phyloP scores from a whole-genome alignment of 306 rosid species.

The Vachellia pachyceras region DNA sequence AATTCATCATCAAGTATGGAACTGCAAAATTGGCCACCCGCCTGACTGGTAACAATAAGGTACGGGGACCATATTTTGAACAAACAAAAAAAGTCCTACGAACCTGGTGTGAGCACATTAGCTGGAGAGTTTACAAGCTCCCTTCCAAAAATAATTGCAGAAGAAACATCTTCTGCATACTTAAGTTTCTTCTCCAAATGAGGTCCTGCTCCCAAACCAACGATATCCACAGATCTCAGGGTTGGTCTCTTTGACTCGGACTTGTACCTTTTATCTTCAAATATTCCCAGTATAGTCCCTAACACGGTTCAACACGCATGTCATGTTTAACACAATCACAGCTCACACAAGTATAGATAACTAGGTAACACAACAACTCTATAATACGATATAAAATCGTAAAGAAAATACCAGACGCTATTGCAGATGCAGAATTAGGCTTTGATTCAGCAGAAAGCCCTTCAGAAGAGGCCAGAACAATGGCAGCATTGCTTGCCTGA shows the following conservation, averaged over 20 bases:
- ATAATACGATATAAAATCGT: not conserved
- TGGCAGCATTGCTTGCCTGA: slow-evolving; percentile 72
- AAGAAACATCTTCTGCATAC: slow-evolving; percentile 76
- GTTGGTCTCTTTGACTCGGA: slow-evolving; percentile 80
- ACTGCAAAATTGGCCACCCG: slow-evolving; percentile 20
- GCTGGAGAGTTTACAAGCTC: slow-evolving; percentile 97
- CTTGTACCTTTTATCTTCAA: slow-evolving; percentile 83
- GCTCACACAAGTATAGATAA: not conserved
- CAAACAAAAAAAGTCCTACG: slow-evolving; percentile 31
- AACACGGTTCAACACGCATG: slow-evolving; percentile 39
- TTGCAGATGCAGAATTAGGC: slow-evolving; percentile 73
- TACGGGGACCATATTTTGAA: slow-evolving; percentile 13
- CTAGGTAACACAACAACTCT: slow-evolving; percentile 20
- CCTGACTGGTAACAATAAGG: not conserved
- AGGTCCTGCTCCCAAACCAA: slow-evolving; percentile 91
- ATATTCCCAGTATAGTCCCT: slow-evolving; percentile 84
- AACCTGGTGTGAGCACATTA: slow-evolving; percentile 99
- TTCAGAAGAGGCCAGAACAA: slow-evolving; percentile 81
- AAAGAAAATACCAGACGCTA: slow-evolving; percentile 73
- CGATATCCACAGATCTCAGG: slow-evolving; percentile 72
- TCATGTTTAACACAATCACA: slow-evolving; percentile 35
- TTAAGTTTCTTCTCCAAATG: slow-evolving; percentile 87
- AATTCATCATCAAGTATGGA: too few species aligned
- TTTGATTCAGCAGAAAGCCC: slow-evolving; percentile 68
- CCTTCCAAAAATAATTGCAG: slow-evolving; percentile 84